Evolutionary conservation across 805 yeast species (phyloP), one percentile per base, ranked within the genome.

Genomic region (Diddensiella santjacobensis): DNA sequence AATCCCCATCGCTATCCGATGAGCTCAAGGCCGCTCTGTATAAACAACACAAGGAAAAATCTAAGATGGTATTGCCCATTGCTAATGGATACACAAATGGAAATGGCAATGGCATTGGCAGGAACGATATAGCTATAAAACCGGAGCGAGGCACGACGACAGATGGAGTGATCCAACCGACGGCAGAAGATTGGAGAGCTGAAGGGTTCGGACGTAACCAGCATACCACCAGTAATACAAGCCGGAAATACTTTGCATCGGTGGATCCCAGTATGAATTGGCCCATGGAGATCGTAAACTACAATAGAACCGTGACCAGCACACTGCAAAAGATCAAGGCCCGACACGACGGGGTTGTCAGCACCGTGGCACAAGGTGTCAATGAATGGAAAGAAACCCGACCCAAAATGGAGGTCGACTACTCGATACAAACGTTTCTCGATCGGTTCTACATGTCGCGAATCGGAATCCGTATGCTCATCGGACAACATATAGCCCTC

Each of bases 401-500:
- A 20, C 71, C 70, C 36, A 64, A 71, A 63, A 58, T 66, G 33
- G 71, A 76, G 24, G 81, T 85, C 35, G 87, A 85, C 60, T 75
- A 81, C 45, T 79, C 87, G 10, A 80, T 89, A 30, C 96, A 89
- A 66, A 75, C 80, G 13, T 88, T 89, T 61, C 71, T 88, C 53
- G 96, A 89, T 68, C 67, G 93, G 26, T 88, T 88, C 63, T 88
- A 89, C 71, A 82, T 88, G 89, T 82, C 88, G 45, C 75, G 96
- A 50, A 89, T 89, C 53, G 96, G 96, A 1, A 89, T 89, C 52
- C 76, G 96, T 55, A 89, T 89, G 95, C 75, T 88, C 36, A 86
- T 88, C 60, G 96, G 96, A n/a, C 96, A 88, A 69, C 95, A 88
- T 59, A 83, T 88, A 55, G 91, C 96, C 1, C 74, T 88, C 44